Evolutionary conservation across 2,329 filamentous ascomycete species (phyloP).

Genomic region (Paecilomyces formosus): DNA sequence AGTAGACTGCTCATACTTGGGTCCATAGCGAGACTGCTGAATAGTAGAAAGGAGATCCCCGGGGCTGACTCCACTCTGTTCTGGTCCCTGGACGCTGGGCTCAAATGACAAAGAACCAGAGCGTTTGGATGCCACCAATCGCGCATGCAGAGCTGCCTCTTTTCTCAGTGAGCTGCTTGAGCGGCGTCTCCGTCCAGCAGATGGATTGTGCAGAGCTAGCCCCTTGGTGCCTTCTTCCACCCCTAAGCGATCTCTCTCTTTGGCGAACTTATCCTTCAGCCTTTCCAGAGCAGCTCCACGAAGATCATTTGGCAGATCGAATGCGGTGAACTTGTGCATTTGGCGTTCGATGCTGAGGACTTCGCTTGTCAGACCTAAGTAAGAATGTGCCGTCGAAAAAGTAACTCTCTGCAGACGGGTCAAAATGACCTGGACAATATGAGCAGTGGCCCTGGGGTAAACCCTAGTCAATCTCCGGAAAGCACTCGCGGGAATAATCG

Average conservation of each 20-base stretch:
- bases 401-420: constrained; percentile 93
- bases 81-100: constrained; percentile 19
- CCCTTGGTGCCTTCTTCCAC: constrained; percentile 81
- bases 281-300: constrained; percentile 74
- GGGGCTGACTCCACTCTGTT: constrained; percentile 49
- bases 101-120: constrained; percentile 13
- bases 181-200: constrained; percentile 56
- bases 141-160: constrained; percentile 68
- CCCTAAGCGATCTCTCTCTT: constrained; percentile 74
- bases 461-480: constrained; percentile 87
- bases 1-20: constrained; percentile 38
- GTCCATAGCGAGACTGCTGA: constrained; percentile 58
- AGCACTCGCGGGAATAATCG: constrained; percentile 93
- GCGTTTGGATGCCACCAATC: constrained; percentile 38
- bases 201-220: constrained; percentile 86
- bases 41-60: constrained; percentile 77
- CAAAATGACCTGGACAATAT: constrained; percentile 95
- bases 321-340: constrained; percentile 87
- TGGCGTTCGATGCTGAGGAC: constrained; percentile 87
- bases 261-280: constrained; percentile 85
- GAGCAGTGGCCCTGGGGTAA: constrained; percentile 91
- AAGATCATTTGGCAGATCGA: constrained; percentile 84
- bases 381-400: constrained; percentile 86
- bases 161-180: constrained; percentile 70
- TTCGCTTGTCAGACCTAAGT: constrained; percentile 84